Evolutionary conservation across 2,329 filamentous ascomycete genomes (phyloP), one percentile per base, ranked within the genome.

Genomic region (Trichoderma sp.): DNA sequence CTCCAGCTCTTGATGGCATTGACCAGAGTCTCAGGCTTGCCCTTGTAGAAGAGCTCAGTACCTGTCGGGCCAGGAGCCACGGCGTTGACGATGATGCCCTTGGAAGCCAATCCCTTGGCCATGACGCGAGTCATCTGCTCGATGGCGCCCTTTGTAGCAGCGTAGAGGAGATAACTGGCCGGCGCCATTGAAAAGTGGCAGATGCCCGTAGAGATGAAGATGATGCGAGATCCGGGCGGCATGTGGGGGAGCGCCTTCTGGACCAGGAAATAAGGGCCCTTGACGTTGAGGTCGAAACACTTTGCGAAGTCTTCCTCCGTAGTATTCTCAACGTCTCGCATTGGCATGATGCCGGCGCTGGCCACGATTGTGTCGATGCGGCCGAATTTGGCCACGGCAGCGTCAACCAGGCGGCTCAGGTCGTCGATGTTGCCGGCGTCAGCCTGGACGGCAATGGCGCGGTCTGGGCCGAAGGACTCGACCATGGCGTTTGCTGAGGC

Each of bases 351-450:
- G 0, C 85, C 89, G 0, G 89, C 88, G 73, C 88, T 90, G 3
- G 85, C 82, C 60, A 91, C 81, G 3, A 91, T 73, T 47, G 90
- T 84, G 80, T 92, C 89, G 74, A 91, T 86, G 73, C 84, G 84
- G 30, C 85, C 85, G 73, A 87, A 90, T 56, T 81, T 82, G 3
- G 81, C 75, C 1, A 90, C 81, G 0, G 86, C 82, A 7, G 81
- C 79, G 1, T 83, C 77, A 21, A 91, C 83, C 6, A 91, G 82
- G 18, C 77, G 78, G n/a, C 84, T 82, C 69, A 88, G 81, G 11
- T 84, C 85, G 0, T 77, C 36, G 6, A 88, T 73, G 30, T 80
- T 83, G 34, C 83, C 82, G 4, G 82, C 86, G 74, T 92, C 84
- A 2, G 87, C 89, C 80, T 89, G 84, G 28, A 92, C 82, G 24